phyloP scores from a whole-genome alignment of 495 filamentous ascomycete genomes.

The Neurospora discreta region DNA sequence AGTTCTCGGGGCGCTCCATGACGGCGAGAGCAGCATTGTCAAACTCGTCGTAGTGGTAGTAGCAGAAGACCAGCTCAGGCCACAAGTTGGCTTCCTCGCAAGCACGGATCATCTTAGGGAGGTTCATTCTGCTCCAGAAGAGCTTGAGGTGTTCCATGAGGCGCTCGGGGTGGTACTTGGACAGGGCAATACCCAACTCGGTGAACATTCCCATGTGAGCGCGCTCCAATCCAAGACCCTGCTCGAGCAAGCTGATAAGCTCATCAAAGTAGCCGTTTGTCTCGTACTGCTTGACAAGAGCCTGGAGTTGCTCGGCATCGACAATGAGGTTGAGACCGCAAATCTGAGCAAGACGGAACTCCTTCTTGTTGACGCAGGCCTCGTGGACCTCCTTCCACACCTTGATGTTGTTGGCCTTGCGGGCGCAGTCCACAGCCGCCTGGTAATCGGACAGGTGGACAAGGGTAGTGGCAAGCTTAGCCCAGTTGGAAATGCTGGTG shows the following conservation, averaged over 20 bases:
- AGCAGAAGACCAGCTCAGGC: constrained; percentile 97
- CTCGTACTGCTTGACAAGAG: constrained; percentile 94
- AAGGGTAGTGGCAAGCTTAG: constrained; percentile 92
- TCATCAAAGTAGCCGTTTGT: constrained; percentile 96
- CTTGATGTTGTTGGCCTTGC: constrained; percentile 98
- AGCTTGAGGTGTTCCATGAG: constrained; percentile 98
- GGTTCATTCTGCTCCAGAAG: constrained; percentile 98
- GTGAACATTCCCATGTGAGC: constrained; percentile 87
- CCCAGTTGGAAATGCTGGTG: constrained; percentile 98
- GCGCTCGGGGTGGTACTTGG: constrained; percentile 92
- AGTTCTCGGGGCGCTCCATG: constrained; percentile 97
- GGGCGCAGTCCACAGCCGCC: constrained; percentile 93
- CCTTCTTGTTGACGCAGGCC: constrained; percentile 95
- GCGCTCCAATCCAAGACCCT: constrained; percentile 88
- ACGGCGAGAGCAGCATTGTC: constrained; percentile 97
- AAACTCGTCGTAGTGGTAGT: constrained; percentile 98
- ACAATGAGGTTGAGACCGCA: constrained; percentile 98
- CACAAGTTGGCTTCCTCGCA: constrained; percentile 94
- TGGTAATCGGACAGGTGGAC: constrained; percentile 97
- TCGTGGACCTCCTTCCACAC: constrained; percentile 99
- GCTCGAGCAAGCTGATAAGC: constrained; percentile 87
- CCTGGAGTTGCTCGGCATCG: constrained; percentile 90
- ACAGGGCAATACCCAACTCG: constrained; percentile 84
- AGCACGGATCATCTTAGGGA: constrained; percentile 92
- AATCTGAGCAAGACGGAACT: constrained; percentile 98